Evolutionary conservation across 331 rosid genomes (phyloP).

Genomic region (Dryas integrifolia): DNA sequence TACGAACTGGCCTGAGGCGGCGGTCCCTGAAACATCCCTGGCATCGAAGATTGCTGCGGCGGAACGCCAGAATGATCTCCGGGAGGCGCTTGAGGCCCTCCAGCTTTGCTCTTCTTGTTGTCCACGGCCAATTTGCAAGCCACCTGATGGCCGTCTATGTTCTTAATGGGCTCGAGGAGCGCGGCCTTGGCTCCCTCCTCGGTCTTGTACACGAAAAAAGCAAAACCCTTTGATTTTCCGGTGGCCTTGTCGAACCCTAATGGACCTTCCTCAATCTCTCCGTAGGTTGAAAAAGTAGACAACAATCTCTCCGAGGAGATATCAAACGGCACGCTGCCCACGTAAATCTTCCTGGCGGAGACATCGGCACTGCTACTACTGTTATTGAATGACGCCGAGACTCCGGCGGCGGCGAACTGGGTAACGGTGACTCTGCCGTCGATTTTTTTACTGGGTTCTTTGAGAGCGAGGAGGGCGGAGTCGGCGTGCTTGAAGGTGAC

Average conservation of each 20-base stretch:
- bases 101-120: slow-evolving; percentile 45
- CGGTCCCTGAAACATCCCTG: slow-evolving; percentile 30
- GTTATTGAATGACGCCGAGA: slow-evolving; percentile 17
- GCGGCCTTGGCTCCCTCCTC: slow-evolving; percentile 66
- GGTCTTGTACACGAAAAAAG: slow-evolving; percentile 57
- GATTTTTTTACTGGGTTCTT: slow-evolving; percentile 62
- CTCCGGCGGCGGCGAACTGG: slow-evolving; percentile 53
- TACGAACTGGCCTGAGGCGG: slow-evolving; percentile 22
- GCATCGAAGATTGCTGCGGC: slow-evolving; percentile 22
- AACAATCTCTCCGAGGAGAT: slow-evolving; percentile 48
- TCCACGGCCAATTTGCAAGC: slow-evolving; percentile 61
- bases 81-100: slow-evolving; percentile 21
- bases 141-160: slow-evolving; percentile 59
- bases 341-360: slow-evolving; percentile 53
- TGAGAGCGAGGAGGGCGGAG: slow-evolving; percentile 51
- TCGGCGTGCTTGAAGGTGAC: slow-evolving; percentile 62
- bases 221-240: slow-evolving; percentile 57
- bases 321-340: slow-evolving; percentile 64
- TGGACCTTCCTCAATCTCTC: slow-evolving; percentile 68
- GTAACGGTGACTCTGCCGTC: slow-evolving; percentile 71
- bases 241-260: slow-evolving; percentile 55
- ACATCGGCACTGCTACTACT: slow-evolving; percentile 28
- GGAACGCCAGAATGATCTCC: slow-evolving; percentile 22
- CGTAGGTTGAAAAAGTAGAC: slow-evolving; percentile 36
- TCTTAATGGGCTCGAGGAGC: slow-evolving; percentile 45